phyloP scores from a whole-genome alignment of 1,284 basidiomycete genomes.

The Puccinia novopanici region DNA sequence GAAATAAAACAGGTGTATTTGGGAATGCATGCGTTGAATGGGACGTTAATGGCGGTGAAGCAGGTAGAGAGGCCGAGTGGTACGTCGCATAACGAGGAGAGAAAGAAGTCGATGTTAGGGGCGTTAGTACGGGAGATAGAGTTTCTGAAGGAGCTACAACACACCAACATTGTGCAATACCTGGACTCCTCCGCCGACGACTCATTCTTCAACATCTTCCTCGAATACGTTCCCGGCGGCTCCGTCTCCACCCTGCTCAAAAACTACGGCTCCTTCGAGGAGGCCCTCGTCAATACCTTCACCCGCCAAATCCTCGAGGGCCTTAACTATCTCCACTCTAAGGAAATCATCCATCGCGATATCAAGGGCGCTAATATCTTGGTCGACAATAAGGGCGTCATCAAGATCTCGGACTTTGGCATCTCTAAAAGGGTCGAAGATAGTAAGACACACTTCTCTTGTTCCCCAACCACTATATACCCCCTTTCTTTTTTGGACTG shows the following conservation, averaged over 20 bases:
- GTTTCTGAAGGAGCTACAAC: slow-evolving; percentile 87
- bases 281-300: slow-evolving; percentile 89
- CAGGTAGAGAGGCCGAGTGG: slow-evolving; percentile 93
- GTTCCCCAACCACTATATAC: not conserved
- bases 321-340: slow-evolving; percentile 86
- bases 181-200: slow-evolving; percentile 81
- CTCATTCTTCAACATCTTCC: slow-evolving; percentile 91
- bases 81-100: slow-evolving; percentile 82
- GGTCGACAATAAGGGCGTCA: slow-evolving; percentile 95
- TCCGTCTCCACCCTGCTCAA: slow-evolving; percentile 88
- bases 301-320: slow-evolving; percentile 90
- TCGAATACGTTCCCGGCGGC: slow-evolving; percentile 97
- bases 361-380: slow-evolving; percentile 98
- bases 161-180: slow-evolving; percentile 65
- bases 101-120: slow-evolving; percentile 91
- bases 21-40: slow-evolving; percentile 92
- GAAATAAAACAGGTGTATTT: slow-evolving; percentile 64
- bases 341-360: slow-evolving; percentile 95
- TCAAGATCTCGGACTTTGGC: slow-evolving; percentile 98
- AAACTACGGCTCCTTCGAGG: slow-evolving; percentile 97
- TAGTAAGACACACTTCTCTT: slow-evolving; percentile 67
- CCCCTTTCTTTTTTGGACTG: not conserved
- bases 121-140: slow-evolving; percentile 96
- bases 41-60: slow-evolving; percentile 97
- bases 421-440: slow-evolving; percentile 97